A percentile compares a stretch with the other conserved stretches of the same genome.
These are phyloP conservation scores for Suillus decipiens DNA, from an alignment of 768 basidiomycete species.

Conservation along the genomic window DNA sequence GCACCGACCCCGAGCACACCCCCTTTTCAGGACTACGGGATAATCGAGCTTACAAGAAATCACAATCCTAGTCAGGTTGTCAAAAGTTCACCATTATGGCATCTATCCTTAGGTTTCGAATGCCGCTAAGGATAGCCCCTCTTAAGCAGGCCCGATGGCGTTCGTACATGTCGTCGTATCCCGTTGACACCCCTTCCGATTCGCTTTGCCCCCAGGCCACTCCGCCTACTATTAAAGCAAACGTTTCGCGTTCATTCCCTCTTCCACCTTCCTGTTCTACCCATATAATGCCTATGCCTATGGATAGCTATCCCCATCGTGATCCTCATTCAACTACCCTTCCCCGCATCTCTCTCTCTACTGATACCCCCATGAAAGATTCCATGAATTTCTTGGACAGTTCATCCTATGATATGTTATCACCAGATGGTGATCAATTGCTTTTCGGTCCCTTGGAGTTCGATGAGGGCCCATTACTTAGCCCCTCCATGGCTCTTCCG, in stretches of 20 bases:
- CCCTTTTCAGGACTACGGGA: conserved; percentile 21
- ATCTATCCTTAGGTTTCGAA: conserved; percentile 33
- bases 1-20: conserved; percentile 15
- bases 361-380: conserved; percentile 32
- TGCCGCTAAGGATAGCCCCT: conserved; percentile 38
- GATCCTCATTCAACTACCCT: conserved; percentile 29
- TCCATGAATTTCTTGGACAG: conserved; percentile 43
- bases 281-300: conserved; percentile 51
- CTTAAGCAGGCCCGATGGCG: conserved; percentile 37
- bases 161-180: conserved; percentile 22
- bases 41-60: conserved; percentile 19
- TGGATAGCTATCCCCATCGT: conserved; percentile 39
- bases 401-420: conserved; percentile 40
- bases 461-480: conserved; percentile 31
- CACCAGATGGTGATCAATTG: conserved; percentile 36
- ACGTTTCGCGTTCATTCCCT: conserved; percentile 18
- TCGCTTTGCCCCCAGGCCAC: conserved; percentile 30
- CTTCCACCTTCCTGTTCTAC: conserved; percentile 28
- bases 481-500: conserved; percentile 13
- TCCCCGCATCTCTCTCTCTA: conserved; percentile 3
- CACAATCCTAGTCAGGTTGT: conserved; percentile 41
- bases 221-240: conserved; percentile 42
- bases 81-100: conserved; percentile 41
- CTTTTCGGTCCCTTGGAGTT: conserved; percentile 38
- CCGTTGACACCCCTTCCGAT: conserved; percentile 34